phyloP scores from a whole-genome alignment of 176 grass and related monocot genomes.

The Carex kokanica region DNA sequence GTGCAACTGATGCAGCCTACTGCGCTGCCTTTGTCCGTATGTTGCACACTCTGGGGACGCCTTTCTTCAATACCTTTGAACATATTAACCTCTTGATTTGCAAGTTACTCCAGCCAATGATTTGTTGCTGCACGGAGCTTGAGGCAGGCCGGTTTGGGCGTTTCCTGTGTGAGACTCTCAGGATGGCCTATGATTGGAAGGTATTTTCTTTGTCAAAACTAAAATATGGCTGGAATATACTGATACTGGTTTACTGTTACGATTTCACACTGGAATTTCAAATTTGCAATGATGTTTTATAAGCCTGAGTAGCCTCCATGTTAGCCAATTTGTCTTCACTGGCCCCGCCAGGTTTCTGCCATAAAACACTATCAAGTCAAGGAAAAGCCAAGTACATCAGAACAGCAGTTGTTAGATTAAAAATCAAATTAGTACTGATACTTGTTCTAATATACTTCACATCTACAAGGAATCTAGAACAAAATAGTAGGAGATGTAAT shows the following conservation, averaged over 20 bases:
- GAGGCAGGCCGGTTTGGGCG: conserved; percentile 93
- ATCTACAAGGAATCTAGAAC: not conserved
- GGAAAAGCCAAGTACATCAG: not conserved
- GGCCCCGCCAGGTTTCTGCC: not conserved
- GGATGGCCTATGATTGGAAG: conserved; percentile 98
- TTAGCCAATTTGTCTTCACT: not conserved
- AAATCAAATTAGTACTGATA: not conserved
- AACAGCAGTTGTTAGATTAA: not conserved
- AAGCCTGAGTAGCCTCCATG: not conserved
- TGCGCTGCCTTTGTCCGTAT: conserved; percentile 91
- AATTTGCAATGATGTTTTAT: conserved; percentile 12
- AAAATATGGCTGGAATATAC: not conserved
- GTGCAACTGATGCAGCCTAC: conserved; percentile 88
- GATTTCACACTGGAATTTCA: conserved; percentile 2
- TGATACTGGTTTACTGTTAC: not conserved
- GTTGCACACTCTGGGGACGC: conserved; percentile 81
- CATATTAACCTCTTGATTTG: conserved; percentile 95
- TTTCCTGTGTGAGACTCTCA: conserved; percentile 92
- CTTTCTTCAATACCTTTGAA: conserved; percentile 87
- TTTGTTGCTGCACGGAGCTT: conserved; percentile 95
- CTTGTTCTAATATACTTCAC: not conserved
- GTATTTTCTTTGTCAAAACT: conserved; percentile 38
- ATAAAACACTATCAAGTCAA: not conserved
- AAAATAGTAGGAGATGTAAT: not conserved
- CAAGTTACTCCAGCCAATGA: conserved; percentile 95